Conservation (phyloP, 1,139 yeast species). For the Geotrichum australiense region DNA sequence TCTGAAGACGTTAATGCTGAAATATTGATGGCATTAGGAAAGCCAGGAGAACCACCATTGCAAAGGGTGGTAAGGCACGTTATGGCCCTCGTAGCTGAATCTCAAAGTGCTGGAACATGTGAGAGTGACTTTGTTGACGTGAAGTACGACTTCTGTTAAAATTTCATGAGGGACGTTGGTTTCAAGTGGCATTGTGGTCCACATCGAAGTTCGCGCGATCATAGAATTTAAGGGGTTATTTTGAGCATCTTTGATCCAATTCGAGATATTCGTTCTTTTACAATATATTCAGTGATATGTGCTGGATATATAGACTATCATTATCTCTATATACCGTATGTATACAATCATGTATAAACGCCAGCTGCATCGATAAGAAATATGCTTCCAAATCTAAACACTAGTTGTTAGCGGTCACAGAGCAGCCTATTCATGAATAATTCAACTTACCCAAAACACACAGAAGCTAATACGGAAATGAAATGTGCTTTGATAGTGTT, state of each 20-base stretch:
- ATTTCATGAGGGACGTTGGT: not conserved
- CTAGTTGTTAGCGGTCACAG: conserved; percentile 7
- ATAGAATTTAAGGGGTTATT: too few relatives aligned
- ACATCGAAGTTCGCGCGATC: too few relatives aligned
- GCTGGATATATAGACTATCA: conserved; percentile 11
- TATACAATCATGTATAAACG: conserved; percentile 31
- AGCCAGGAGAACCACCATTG: conserved; percentile 34
- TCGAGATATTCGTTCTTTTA: too few relatives aligned
- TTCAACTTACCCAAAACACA: conserved; percentile 32
- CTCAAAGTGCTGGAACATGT: conserved; percentile 23
- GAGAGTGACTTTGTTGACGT: conserved; percentile 6
- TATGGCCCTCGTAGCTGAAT: conserved; percentile 30
- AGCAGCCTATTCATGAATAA: too few relatives aligned
- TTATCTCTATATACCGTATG: conserved; percentile 9
- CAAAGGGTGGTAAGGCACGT: conserved; percentile 36
- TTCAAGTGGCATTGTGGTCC: too few relatives aligned
- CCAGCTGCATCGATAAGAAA: conserved; percentile 36
- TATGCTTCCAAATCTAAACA: conserved; percentile 33
- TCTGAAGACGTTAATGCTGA: conserved; percentile 42
- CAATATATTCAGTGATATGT: too few relatives aligned
- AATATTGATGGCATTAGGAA: conserved; percentile 41
- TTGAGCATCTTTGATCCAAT: conserved; percentile 22
- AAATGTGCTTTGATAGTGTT: conserved; percentile 25
- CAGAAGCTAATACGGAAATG: conserved; percentile 29
- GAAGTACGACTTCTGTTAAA: conserved; percentile 27